Percentiles rank a stretch among this genome's conserved stretches.
phyloP scores from a whole-genome alignment of 495 filamentous ascomycete genomes.

The Platismatia glauca region DNA sequence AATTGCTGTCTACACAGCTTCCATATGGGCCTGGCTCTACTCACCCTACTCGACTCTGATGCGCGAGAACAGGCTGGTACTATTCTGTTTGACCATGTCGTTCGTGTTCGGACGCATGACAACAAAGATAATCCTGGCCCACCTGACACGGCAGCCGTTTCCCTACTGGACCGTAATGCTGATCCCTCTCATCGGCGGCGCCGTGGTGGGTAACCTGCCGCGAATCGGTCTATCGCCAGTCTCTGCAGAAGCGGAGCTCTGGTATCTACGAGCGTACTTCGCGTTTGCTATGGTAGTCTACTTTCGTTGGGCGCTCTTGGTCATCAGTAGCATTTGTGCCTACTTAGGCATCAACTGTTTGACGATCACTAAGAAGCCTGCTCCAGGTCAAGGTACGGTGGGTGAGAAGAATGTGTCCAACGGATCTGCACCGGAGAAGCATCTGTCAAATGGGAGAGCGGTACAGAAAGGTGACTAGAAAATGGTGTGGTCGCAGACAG shows the following conservation, averaged over 20 bases:
- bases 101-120: constrained; percentile 99
- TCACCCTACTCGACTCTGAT: constrained; percentile 75
- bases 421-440: background rate
- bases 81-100: constrained; percentile 88
- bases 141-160: constrained; percentile 87
- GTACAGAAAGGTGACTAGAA: background rate
- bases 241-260: constrained; percentile 53
- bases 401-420: constrained; percentile 3
- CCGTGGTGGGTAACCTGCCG: constrained; percentile 74
- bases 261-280: constrained; percentile 77
- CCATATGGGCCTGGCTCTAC: constrained; percentile 74
- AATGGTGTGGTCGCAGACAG: background rate
- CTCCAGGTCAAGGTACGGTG: constrained; percentile 12
- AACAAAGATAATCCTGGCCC: constrained; percentile 96
- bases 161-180: constrained; percentile 94
- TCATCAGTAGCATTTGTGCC: constrained; percentile 83
- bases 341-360: constrained; percentile 91
- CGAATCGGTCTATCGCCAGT: constrained; percentile 59
- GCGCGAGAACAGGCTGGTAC: constrained; percentile 71
- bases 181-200: constrained; percentile 73
- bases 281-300: constrained; percentile 74
- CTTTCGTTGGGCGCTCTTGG: constrained; percentile 82
- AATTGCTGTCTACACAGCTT: constrained; percentile 67
- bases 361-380: constrained; percentile 55
- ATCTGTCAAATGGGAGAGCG: background rate